Base-by-base conservation (phyloP, 306 rosid species). In the Quercus agrifolia region DNA sequence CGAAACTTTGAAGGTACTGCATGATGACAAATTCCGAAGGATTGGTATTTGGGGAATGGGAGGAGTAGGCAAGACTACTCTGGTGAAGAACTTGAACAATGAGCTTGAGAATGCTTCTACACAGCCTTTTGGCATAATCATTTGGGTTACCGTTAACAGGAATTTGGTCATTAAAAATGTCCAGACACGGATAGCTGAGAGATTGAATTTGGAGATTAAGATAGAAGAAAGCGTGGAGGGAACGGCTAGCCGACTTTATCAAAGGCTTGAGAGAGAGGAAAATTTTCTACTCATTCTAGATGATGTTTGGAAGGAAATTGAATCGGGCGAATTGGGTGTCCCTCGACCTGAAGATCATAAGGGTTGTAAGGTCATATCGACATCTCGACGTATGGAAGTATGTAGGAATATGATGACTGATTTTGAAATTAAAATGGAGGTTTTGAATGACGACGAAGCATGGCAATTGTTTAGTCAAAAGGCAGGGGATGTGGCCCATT, bases 41-140 rank as follows among this genome's bases (percentile, higher is more conserved):
- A 79, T 79, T 25, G 83, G 83, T 9, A 76, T 79, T 19, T 61
- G 82, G 78, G 78, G 82, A 6, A 51, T 79, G 73, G 78, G 73
- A 5, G 78, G 83, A 51, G 74, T 63, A 1, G 83, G 83, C 4
- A 79, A 79, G 74, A 79, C 78, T 14, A 79, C 83, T 0, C 14
- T 79, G 35, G 46, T 79, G 27, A 73, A 41, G 52, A 79, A 55
- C 63, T 73, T 79, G 54, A 79, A 73, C 68, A 79, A 79, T 77
- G 12, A 73, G 56, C 74, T 73, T 30, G 18, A 52, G 58, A 23
- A 41, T 21, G 5, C 49, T 31, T 55, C 66, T 19, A 79, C 20
- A 46, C 73, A 52, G 46, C 78, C 83, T 15, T 79, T 79, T 18
- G 56, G 78, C 15, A 21, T 73, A 10, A 78, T 79, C 56, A 51